Evolutionary conservation across 371 early-diverging fungal genomes (phyloP).

Genomic region (Syncephalastrum racemosum): DNA sequence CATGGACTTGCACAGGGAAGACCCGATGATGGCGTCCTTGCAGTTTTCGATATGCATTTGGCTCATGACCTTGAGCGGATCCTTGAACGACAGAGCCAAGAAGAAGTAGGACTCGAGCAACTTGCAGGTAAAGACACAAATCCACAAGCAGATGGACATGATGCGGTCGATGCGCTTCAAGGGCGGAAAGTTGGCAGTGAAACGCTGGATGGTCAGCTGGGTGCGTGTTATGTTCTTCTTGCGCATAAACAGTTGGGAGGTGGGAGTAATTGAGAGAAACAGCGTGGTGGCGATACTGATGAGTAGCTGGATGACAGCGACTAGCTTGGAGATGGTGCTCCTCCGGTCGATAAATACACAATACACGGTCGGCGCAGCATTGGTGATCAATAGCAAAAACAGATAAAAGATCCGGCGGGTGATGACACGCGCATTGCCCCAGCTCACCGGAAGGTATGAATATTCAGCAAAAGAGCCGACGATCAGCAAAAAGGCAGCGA

Average conservation of each 20-base stretch:
- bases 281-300: slow-evolving; percentile 67
- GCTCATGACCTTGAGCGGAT: slow-evolving; percentile 73
- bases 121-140: slow-evolving; percentile 76
- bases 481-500: slow-evolving; percentile 70
- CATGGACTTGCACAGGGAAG: slow-evolving; percentile 65
- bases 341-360: slow-evolving; percentile 52
- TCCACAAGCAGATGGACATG: slow-evolving; percentile 79
- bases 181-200: slow-evolving; percentile 80
- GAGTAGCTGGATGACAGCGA: slow-evolving; percentile 67
- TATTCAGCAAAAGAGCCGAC: slow-evolving; percentile 71
- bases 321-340: slow-evolving; percentile 50
- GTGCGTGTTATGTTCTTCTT: slow-evolving; percentile 36
- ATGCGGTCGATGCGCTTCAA: slow-evolving; percentile 73
- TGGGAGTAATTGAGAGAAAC: slow-evolving; percentile 68
- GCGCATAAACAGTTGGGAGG: slow-evolving; percentile 63
- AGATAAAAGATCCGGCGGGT: slow-evolving; percentile 63
- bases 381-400: slow-evolving; percentile 60
- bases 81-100: slow-evolving; percentile 80
- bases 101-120: slow-evolving; percentile 84
- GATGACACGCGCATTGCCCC: slow-evolving; percentile 60
- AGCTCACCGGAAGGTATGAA: slow-evolving; percentile 65
- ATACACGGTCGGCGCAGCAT: slow-evolving; percentile 71
- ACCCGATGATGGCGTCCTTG: slow-evolving; percentile 48
- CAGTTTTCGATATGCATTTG: slow-evolving; percentile 60
- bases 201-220: slow-evolving; percentile 66